These are phyloP conservation scores for Phtheirospermum japonicum DNA, from an alignment of 257 asterid genomes.

Conservation along the genomic window DNA sequence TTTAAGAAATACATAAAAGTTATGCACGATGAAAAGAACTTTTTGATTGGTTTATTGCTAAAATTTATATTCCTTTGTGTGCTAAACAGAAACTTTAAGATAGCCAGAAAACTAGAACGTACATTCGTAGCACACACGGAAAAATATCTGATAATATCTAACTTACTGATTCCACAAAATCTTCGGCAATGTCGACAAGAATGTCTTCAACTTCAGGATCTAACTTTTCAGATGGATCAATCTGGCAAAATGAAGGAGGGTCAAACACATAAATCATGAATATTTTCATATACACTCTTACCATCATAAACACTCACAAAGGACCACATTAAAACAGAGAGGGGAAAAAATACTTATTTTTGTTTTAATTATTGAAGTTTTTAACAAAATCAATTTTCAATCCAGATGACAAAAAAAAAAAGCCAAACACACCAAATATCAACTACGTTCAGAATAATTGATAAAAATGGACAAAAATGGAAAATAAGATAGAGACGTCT, in stretches of 20 bases:
- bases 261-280: slow-evolving; percentile 21
- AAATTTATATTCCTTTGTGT: slow-evolving; percentile 15
- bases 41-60: background rate
- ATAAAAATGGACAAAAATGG: background rate
- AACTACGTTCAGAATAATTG: background rate
- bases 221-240: slow-evolving; percentile 81
- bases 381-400: slow-evolving; percentile 5
- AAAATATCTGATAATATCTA: slow-evolving; percentile 18
- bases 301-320: slow-evolving; percentile 6
- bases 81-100: background rate
- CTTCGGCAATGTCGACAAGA: slow-evolving; percentile 85
- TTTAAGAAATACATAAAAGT: too few species aligned
- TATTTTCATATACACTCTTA: background rate
- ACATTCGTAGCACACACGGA: background rate
- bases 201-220: slow-evolving; percentile 87
- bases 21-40: slow-evolving; percentile 14
- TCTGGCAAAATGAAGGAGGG: slow-evolving; percentile 42
- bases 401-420: background rate
- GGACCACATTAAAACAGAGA: background rate
- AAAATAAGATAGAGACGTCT: slow-evolving; percentile 18
- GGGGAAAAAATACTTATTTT: background rate
- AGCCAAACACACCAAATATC: slow-evolving; percentile 20
- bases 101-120: slow-evolving; percentile 6
- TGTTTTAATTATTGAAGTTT: background rate
- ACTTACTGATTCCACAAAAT: slow-evolving; percentile 94